Percentiles rank a stretch among this genome's conserved stretches.
Evolutionary conservation across 768 basidiomycete genomes (phyloP).

Genomic region (Amanita subjunquillea): DNA sequence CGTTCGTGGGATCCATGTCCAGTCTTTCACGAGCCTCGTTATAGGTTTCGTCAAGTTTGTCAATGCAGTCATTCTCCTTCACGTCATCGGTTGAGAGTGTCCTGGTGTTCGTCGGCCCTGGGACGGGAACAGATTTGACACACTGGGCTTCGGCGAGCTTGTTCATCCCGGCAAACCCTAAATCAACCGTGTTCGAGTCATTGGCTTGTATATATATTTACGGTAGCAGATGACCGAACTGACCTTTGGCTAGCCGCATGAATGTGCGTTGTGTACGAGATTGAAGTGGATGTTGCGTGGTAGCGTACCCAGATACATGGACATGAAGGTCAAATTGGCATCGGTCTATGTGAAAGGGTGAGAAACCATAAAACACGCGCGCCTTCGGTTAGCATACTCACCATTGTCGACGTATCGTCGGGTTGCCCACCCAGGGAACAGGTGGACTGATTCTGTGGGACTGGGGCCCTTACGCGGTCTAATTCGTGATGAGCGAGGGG

Average conservation of each 20-base stretch:
- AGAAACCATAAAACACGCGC: neutral
- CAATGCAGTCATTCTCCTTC: conserved; percentile 43
- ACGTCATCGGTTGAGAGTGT: conserved; percentile 37
- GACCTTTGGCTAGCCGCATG: conserved; percentile 70
- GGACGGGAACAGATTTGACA: neutral
- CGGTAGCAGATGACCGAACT: neutral
- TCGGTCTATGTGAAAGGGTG: conserved; percentile 8
- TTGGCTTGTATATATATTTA: neutral
- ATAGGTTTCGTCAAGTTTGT: conserved; percentile 46
- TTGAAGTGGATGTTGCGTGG: conserved; percentile 46
- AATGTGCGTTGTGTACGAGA: conserved; percentile 69
- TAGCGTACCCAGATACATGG: conserved; percentile 70
- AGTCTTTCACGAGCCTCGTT: conserved; percentile 22
- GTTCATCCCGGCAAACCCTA: conserved; percentile 69
- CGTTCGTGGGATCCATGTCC: conserved; percentile 3
- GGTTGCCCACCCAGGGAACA: conserved; percentile 82
- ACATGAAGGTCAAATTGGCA: conserved; percentile 59
- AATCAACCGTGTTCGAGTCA: too few species aligned
- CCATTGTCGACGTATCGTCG: conserved; percentile 28
- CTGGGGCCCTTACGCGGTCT: neutral
- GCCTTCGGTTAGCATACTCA: neutral
- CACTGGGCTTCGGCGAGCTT: conserved; percentile 32
- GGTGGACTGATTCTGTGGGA: conserved; percentile 32
- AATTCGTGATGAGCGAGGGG: too few species aligned
- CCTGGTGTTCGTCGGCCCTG: neutral